Base-by-base conservation (phyloP, 768 basidiomycete genomes). In the Suillus subluteus region DNA sequence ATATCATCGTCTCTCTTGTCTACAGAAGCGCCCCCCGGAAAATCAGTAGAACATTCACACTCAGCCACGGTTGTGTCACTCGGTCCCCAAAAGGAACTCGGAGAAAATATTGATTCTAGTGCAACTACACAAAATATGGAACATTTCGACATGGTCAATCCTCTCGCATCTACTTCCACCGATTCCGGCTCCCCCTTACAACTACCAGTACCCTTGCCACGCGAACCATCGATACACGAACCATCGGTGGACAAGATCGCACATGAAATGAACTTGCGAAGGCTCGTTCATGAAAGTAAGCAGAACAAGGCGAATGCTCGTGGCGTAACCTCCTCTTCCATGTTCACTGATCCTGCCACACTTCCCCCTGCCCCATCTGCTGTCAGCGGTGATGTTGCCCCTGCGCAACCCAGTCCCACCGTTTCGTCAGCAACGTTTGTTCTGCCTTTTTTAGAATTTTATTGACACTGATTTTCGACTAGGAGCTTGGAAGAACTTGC, bases 401-500 rank as follows among this genome's bases (percentile, higher is more conserved):
- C n/a, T 32, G 59, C 59, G 23, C 59, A 61, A 21, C 6, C 18
- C 18, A 61, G 59, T 40, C 30, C 59, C 30, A 30, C 59, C 26
- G 40, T 61, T 32, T 61, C 59, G 41, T 21, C 59, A 61, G 59
- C 41, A 8, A 43, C 59, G 59, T 61, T 41, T 61, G 59, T 61
- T 61, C 26, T 61, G 9, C 58, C 58, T 26, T 26, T 59, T 41
- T 43, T 21, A 26, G 21, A 32, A 32, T 61, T 56, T 18, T 32
- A 30, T 61, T 12, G 40, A 43, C 37, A 12, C 59, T 61, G 26
- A 61, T 26, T 21, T 58, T 43, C 23, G 48, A 40, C 38, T 48
- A 54, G 52, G 52, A 66, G 58, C n/a, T 70, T 88, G 43, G 86
- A 87, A 46, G 83, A 86, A 58, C 75, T 89, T 41, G 87, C 87